Evolutionary conservation across 75 land plant species (phyloP).

Genomic region (Ceratopteris richardii): DNA sequence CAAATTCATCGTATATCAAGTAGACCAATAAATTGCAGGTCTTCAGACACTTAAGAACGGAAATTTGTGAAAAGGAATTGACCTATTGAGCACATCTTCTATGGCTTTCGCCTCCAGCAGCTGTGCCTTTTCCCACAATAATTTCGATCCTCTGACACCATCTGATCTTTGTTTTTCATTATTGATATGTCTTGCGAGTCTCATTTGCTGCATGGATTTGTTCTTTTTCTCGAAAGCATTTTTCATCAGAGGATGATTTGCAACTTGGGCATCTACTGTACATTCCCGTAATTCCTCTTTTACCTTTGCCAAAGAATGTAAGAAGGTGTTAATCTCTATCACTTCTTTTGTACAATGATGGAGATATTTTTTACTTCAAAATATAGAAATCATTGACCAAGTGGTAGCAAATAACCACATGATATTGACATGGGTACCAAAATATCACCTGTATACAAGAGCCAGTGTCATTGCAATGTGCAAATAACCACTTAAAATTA

Average conservation of each 20-base stretch:
- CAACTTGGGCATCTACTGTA: conserved; percentile 28
- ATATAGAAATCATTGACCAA: no score
- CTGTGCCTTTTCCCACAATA: conserved; percentile 22
- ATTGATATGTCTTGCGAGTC: conserved; percentile 18
- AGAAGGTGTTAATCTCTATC: no score
- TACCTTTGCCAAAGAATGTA: conserved; percentile 19
- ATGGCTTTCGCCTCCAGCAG: conserved; percentile 25
- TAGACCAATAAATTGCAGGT: neutral
- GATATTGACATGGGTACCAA: no score
- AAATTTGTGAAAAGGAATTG: neutral
- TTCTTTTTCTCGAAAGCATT: conserved; percentile 15
- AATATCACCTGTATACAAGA: no score
- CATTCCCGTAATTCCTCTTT: conserved; percentile 22
- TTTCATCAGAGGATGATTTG: conserved; percentile 28
- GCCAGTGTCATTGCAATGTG: no score
- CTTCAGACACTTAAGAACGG: no score
- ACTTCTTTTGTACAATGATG: no score
- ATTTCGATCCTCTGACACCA: conserved; percentile 14
- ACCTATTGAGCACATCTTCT: conserved; percentile 24
- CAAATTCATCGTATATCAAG: neutral
- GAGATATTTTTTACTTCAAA: no score
- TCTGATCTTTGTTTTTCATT: conserved; percentile 9
- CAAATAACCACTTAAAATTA: no score
- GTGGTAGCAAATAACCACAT: no score
- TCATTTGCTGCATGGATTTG: conserved; percentile 17